Evolutionary conservation across 1,284 basidiomycete species (phyloP).

Genomic region (Grifola frondosa): DNA sequence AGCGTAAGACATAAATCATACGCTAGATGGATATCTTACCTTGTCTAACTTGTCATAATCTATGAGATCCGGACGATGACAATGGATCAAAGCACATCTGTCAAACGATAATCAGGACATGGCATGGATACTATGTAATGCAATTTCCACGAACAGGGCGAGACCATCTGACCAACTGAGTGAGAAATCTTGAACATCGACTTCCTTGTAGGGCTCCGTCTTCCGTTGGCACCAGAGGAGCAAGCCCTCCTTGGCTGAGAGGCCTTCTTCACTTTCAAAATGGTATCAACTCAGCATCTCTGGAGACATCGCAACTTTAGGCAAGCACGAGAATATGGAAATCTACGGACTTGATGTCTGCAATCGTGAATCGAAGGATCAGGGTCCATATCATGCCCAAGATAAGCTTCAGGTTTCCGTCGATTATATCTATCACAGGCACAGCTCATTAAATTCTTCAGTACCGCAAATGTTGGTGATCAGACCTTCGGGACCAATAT

Average conservation of each 20-base stretch:
- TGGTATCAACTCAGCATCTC: constrained; percentile 12
- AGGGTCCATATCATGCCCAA: constrained; percentile 99
- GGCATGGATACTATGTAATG: neutral
- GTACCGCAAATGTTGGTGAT: neutral
- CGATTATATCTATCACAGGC: constrained; percentile 80
- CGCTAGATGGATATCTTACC: constrained; percentile 37
- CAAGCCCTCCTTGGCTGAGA: constrained; percentile 95
- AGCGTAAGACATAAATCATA: neutral
- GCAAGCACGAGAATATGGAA: neutral
- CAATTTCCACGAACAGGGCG: constrained; percentile 69
- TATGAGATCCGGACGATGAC: constrained; percentile 92
- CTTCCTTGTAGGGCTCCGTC: constrained; percentile 88
- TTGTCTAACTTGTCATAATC: constrained; percentile 86
- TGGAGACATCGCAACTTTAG: constrained; percentile 4
- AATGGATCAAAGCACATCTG: constrained; percentile 95
- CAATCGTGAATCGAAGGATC: constrained; percentile 95
- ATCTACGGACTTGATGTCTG: constrained; percentile 84
- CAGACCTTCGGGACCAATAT: constrained; percentile 91
- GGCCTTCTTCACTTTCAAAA: constrained; percentile 83
- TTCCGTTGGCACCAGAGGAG: constrained; percentile 98
- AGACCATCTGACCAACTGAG: constrained; percentile 92
- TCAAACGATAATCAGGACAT: constrained; percentile 3
- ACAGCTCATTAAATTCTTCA: neutral
- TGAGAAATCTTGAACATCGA: constrained; percentile 92
- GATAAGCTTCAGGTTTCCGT: constrained; percentile 96